phyloP scores from a whole-genome alignment of 1,139 yeast genomes.

The Lodderomyces theae region DNA sequence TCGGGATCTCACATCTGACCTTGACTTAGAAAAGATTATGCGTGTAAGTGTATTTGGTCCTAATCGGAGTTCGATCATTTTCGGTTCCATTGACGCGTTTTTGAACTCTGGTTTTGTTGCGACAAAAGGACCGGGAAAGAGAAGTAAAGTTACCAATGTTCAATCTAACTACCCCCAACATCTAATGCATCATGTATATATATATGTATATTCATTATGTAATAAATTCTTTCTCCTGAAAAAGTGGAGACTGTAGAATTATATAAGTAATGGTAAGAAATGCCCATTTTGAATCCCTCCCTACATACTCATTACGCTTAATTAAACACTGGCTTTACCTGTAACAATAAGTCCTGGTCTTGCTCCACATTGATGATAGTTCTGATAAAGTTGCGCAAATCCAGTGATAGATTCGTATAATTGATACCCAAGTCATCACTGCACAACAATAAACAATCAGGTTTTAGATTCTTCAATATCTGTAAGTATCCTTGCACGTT shows the following conservation, averaged over 20 bases:
- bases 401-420: constrained; percentile 28
- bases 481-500: constrained; percentile 45
- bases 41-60: background rate
- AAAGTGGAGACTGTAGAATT: too few species aligned
- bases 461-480: constrained; percentile 40
- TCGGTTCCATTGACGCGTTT: background rate
- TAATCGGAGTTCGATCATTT: background rate
- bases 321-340: constrained; percentile 26
- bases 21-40: too few species aligned
- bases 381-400: constrained; percentile 39
- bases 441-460: constrained; percentile 43
- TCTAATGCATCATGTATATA: too few species aligned
- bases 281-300: background rate
- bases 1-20: too few species aligned
- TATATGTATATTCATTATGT: too few species aligned
- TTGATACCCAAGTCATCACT: constrained; percentile 44
- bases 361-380: constrained; percentile 39
- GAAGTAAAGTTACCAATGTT: too few species aligned
- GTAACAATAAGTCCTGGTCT: constrained; percentile 28
- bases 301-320: background rate
- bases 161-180: too few species aligned
- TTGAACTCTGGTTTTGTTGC: too few species aligned
- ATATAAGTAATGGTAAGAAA: too few species aligned
- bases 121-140: too few species aligned
- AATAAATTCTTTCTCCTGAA: too few species aligned